These are phyloP conservation scores for Manihot esculenta DNA, from an alignment of 441 rosid genomes.

Conservation along the genomic window DNA sequence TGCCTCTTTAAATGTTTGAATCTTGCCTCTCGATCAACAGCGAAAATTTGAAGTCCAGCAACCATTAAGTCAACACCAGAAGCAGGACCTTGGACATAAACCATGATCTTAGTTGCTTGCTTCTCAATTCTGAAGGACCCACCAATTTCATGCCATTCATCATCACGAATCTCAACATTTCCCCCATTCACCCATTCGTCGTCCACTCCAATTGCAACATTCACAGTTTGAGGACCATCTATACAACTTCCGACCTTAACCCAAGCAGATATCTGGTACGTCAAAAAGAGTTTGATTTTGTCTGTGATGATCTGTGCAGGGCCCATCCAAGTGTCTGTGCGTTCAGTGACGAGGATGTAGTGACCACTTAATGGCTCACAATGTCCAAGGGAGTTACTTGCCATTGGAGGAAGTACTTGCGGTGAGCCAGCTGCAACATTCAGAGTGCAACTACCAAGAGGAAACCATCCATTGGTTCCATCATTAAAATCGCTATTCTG, in stretches of 20 bases:
- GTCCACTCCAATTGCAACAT: constrained; percentile 80
- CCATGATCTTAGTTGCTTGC: constrained; percentile 73
- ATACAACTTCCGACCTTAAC: constrained; percentile 64
- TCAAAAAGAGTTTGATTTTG: constrained; percentile 68
- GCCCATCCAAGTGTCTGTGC: constrained; percentile 90
- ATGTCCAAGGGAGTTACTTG: constrained; percentile 73
- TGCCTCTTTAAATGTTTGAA: constrained; percentile 55
- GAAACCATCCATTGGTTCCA: constrained; percentile 72
- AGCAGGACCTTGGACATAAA: constrained; percentile 82
- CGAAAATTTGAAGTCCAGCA: constrained; percentile 74
- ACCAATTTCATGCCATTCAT: constrained; percentile 77
- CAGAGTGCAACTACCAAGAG: constrained; percentile 71
- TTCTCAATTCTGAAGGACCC: constrained; percentile 90
- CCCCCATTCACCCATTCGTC: constrained; percentile 92
- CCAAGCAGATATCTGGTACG: constrained; percentile 94
- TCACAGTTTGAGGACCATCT: constrained; percentile 71
- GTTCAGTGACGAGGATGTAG: constrained; percentile 62
- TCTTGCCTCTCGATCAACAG: constrained; percentile 65
- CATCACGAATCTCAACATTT: constrained; percentile 60
- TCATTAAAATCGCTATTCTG: constrained; percentile 56
- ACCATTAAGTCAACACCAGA: constrained; percentile 76
- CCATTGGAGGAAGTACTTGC: constrained; percentile 76
- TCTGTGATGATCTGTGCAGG: constrained; percentile 90
- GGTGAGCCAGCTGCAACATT: constrained; percentile 74
- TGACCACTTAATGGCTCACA: constrained; percentile 65